Evolutionary conservation across 2,329 filamentous ascomycete genomes (phyloP).

Genomic region (Aspergillus ustus): DNA sequence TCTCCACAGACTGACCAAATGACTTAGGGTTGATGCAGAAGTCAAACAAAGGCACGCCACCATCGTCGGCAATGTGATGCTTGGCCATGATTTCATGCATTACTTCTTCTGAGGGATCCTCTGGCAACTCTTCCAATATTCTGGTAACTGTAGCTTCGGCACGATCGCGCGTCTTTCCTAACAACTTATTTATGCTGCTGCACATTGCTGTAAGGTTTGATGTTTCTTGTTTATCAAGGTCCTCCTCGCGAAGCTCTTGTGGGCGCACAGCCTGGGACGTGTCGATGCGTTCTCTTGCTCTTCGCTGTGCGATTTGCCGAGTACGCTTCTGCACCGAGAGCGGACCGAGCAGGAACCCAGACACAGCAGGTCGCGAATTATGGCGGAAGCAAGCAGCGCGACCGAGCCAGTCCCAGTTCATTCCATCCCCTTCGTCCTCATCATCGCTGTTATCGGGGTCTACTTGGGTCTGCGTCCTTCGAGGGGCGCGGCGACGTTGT

Average conservation of each 20-base stretch:
- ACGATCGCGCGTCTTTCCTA: conserved; percentile 53
- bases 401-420: conserved; percentile 87
- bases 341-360: conserved; percentile 85
- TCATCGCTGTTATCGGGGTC: conserved; percentile 68
- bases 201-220: conserved; percentile 81
- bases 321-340: conserved; percentile 85
- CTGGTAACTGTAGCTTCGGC: conserved; percentile 55
- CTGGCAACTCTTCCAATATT: conserved; percentile 39
- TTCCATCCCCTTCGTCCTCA: conserved; percentile 72
- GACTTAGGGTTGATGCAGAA: conserved; percentile 89
- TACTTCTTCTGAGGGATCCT: conserved; percentile 44
- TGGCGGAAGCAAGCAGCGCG: conserved; percentile 74
- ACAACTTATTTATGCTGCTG: conserved; percentile 69
- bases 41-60: conserved; percentile 77
- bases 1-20: conserved; percentile 94
- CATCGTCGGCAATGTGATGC: conserved; percentile 68
- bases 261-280: conserved; percentile 72
- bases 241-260: conserved; percentile 73
- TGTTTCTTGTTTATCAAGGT: conserved; percentile 76
- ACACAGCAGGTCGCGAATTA: conserved; percentile 74
- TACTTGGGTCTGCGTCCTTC: conserved; percentile 34
- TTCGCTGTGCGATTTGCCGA: conserved; percentile 71
- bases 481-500: conserved; percentile 47
- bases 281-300: conserved; percentile 69
- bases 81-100: conserved; percentile 63